phyloP scores from a whole-genome alignment of 176 grass and related monocot species.

The Dendrocalamus sinicus region DNA sequence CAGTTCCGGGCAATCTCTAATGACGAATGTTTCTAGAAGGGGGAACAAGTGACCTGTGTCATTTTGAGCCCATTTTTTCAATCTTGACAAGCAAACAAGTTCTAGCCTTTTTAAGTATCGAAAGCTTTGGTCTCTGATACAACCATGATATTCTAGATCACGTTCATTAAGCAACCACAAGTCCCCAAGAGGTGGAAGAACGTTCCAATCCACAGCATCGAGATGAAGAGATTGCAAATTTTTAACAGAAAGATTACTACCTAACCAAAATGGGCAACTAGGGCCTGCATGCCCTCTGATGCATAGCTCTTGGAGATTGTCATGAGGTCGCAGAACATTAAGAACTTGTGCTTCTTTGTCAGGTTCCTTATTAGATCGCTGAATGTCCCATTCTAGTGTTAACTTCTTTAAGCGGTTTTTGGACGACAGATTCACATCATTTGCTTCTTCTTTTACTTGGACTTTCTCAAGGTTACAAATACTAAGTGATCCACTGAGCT shows the following conservation, averaged over 20 bases:
- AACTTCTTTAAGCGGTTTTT: not conserved
- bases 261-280: not conserved
- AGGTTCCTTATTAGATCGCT: not conserved
- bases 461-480: conserved; percentile 35
- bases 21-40: not conserved
- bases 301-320: not conserved
- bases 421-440: not conserved
- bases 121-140: not conserved
- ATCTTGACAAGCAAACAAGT: not conserved
- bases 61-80: not conserved
- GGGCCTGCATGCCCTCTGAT: not conserved
- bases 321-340: not conserved
- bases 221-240: not conserved
- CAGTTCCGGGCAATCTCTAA: not conserved
- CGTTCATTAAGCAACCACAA: not conserved
- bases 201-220: not conserved
- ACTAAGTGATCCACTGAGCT: not conserved
- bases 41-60: not conserved
- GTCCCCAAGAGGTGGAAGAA: not conserved
- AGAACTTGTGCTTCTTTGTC: not conserved
- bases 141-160: not conserved
- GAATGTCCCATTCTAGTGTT: not conserved
- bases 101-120: not conserved
- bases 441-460: not conserved
- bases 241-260: not conserved